These are phyloP conservation scores for Cucurbitaria berberidis DNA, from an alignment of 2,329 filamentous ascomycete species.

Conservation along the genomic window DNA sequence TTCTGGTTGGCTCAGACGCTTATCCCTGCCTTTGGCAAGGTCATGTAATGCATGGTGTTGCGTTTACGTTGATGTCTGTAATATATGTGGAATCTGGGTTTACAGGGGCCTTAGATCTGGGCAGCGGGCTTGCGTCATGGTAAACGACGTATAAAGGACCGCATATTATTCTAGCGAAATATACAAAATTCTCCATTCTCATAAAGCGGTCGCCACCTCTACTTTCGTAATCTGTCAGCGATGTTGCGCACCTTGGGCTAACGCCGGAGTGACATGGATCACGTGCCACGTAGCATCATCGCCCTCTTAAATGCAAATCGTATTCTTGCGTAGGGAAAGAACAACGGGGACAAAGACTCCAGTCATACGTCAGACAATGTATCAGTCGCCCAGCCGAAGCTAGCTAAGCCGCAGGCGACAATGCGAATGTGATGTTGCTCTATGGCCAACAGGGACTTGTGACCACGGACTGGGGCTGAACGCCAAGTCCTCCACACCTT, in stretches of 20 bases:
- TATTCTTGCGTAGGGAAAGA: not conserved
- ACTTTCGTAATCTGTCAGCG: not conserved
- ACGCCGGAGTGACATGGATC: not conserved
- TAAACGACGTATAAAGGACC: constrained; percentile 16
- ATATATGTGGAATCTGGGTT: constrained; percentile 30
- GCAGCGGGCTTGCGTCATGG: constrained; percentile 22
- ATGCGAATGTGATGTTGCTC: constrained; percentile 30
- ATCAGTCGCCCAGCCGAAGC: constrained; percentile 3
- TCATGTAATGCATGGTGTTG: constrained; percentile 55
- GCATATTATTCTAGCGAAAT: constrained; percentile 18
- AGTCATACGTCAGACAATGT: constrained; percentile 21
- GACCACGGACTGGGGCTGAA: constrained; percentile 27
- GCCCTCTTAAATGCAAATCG: not conserved
- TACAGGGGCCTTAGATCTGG: constrained; percentile 23
- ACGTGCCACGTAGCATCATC: not conserved
- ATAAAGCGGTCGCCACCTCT: not conserved
- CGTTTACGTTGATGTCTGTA: constrained; percentile 32
- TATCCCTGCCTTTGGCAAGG: constrained; percentile 86
- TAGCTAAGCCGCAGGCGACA: constrained; percentile 23
- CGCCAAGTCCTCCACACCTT: constrained; percentile 28
- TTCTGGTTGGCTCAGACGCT: constrained; percentile 99
- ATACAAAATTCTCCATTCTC: constrained; percentile 37
- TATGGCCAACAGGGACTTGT: constrained; percentile 29
- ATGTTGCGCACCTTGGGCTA: constrained; percentile 6
- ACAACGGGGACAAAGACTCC: not conserved